Base-by-base conservation (phyloP, 441 rosid species). In the Jatropha podagrica region DNA sequence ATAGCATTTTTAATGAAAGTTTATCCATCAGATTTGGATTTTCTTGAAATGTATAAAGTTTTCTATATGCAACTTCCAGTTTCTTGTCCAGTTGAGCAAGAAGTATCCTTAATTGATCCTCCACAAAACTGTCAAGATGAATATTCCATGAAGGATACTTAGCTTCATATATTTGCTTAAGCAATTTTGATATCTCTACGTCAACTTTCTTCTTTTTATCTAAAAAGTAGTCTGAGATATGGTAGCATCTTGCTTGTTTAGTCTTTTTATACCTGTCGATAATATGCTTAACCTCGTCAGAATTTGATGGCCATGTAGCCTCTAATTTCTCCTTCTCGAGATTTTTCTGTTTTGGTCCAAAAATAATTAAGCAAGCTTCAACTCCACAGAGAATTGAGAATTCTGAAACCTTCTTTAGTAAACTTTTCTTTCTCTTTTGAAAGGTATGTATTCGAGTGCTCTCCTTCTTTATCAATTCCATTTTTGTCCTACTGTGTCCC, bases 371-470 rank as follows among this genome's bases (percentile, higher is more conserved):
- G 44, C 88, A 90, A 23, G 88, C 89, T 0, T 80, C 78, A 52
- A 90, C 69, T 10, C 86, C 92, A 17, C 90, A 92, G 0, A 92
- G 88, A 56, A 86, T 85, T 59, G 85, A 83, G 18, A 90, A 73
- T 66, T 90, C 91, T 0, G 73, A 69, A 56, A 85, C 75, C 79
- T 92, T 92, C 74, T 90, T 92, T 41, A 88, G 27, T 73, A 92
- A 72, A 70, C 87, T 90, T 14, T 74, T 82, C 79, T 84, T 88
- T 46, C 95, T 82, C 82, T 90, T 90, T 62, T 83, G 80, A 75
- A 81, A 89, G 4, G 90, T 86, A 5, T 76, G 75, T 65, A 80
- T 82, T 40, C 93, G 85, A 37, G 80, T 72, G 60, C 76, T 82
- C 4, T 86, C 85, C 68, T 81, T 86, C 61, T 73, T 80, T 52